Evolutionary conservation across 2,329 filamentous ascomycete species (phyloP).

Genomic region (Rutstroemia sp.): DNA sequence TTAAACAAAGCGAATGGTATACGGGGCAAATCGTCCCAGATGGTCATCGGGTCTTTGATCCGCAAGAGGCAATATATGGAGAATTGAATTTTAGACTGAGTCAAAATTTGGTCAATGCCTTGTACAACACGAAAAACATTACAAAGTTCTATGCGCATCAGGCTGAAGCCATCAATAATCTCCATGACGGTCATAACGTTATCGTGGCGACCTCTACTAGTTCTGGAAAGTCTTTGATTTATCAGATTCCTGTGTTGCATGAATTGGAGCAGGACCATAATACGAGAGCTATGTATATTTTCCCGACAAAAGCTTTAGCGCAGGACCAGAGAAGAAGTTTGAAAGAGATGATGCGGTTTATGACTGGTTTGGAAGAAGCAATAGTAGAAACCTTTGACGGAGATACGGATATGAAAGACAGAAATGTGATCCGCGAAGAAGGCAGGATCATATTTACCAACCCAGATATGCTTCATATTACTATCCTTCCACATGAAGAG

Average conservation of each 20-base stretch:
- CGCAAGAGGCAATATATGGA: conserved; percentile 73
- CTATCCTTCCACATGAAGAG: conserved; percentile 86
- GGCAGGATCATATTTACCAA: conserved; percentile 95
- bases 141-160: conserved; percentile 86
- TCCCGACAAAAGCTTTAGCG: conserved; percentile 91
- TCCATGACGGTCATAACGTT: conserved; percentile 76
- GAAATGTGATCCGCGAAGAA: conserved; percentile 77
- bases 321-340: conserved; percentile 90
- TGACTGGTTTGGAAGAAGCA: conserved; percentile 66
- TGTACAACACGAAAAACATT: conserved; percentile 88
- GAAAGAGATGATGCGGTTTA: conserved; percentile 74
- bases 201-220: conserved; percentile 93
- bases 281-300: conserved; percentile 92
- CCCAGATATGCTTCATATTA: conserved; percentile 94
- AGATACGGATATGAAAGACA: conserved; percentile 76
- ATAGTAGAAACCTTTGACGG: conserved; percentile 94
- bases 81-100: conserved; percentile 81
- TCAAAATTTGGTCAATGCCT: conserved; percentile 86
- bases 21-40: conserved; percentile 87
- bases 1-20: conserved; percentile 82
- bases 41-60: conserved; percentile 84
- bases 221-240: conserved; percentile 96
- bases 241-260: conserved; percentile 86
- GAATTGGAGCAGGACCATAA: conserved; percentile 70
- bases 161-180: conserved; percentile 82